These are phyloP conservation scores for Lathyrus tuberosus DNA, from an alignment of 306 rosid genomes.

Conservation along the genomic window DNA sequence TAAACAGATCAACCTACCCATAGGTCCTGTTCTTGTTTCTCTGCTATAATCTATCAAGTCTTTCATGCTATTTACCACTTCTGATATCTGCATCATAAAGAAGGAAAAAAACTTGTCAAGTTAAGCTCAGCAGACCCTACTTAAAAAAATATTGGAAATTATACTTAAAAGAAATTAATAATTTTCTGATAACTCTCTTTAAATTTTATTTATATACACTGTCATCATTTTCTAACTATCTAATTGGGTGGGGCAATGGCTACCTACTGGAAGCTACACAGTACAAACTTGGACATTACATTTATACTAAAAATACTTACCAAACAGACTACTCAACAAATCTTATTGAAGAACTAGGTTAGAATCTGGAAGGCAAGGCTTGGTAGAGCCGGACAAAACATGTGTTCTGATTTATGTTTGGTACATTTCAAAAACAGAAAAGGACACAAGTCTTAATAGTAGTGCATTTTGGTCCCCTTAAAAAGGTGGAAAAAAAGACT, in stretches of 20 bases:
- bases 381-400: neutral
- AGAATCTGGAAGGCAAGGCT: neutral
- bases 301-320: neutral
- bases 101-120: neutral
- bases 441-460: conserved; percentile 1
- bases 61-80: conserved; percentile 96
- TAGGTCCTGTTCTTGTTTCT: conserved; percentile 83
- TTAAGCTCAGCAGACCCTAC: neutral
- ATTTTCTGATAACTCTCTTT: neutral
- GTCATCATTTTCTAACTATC: neutral
- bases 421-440: conserved; percentile 5
- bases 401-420: conserved; percentile 18
- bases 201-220: neutral
- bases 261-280: neutral
- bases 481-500: neutral
- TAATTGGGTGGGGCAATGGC: neutral
- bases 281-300: neutral
- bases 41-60: conserved; percentile 97
- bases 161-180: neutral
- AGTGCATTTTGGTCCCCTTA: neutral
- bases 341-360: conserved; percentile 15
- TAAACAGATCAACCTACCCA: conserved; percentile 66
- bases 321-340: neutral
- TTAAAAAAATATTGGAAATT: neutral
- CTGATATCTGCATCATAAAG: conserved; percentile 71